These are phyloP conservation scores for Alternaria burnsii DNA, from an alignment of 2,329 filamentous ascomycete species.

Conservation along the genomic window DNA sequence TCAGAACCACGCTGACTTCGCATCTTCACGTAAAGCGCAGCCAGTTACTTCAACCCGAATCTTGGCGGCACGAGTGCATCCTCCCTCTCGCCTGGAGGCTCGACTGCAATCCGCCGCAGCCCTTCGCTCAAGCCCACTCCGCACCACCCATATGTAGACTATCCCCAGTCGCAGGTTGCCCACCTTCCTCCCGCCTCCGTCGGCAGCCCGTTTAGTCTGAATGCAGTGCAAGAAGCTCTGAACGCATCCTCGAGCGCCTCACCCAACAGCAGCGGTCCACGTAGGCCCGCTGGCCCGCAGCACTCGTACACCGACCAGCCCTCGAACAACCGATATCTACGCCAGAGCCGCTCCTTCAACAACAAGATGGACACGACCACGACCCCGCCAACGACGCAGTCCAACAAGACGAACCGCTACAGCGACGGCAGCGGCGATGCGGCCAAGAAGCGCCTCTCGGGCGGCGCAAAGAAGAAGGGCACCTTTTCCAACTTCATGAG, in stretches of 20 bases:
- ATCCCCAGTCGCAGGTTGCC: slow-evolving; percentile 9
- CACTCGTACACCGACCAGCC: slow-evolving; percentile 42
- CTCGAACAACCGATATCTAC: slow-evolving; percentile 12
- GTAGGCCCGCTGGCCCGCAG: slow-evolving; percentile 35
- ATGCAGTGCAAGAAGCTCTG: slow-evolving; percentile 44
- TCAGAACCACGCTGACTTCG: neutral
- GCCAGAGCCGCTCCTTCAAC: slow-evolving; percentile 54
- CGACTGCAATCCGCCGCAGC: neutral
- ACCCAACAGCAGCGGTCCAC: slow-evolving; percentile 18
- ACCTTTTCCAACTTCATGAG: slow-evolving; percentile 52
- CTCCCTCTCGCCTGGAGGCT: slow-evolving; percentile 8
- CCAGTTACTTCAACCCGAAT: neutral
- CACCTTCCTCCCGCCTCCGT: slow-evolving; percentile 23
- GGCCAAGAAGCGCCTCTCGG: slow-evolving; percentile 43
- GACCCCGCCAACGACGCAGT: slow-evolving; percentile 46
- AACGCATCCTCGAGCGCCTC: slow-evolving; percentile 21
- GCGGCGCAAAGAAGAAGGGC: slow-evolving; percentile 53
- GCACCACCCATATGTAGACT: slow-evolving; percentile 13
- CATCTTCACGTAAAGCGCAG: neutral
- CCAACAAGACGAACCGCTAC: slow-evolving; percentile 49
- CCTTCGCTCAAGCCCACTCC: slow-evolving; percentile 24
- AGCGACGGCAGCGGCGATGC: slow-evolving; percentile 46
- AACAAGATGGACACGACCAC: slow-evolving; percentile 54
- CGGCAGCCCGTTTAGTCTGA: slow-evolving; percentile 51
- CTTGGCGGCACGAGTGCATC: neutral